These are phyloP conservation scores for Magnolia sinica DNA, from an alignment of 164 flowering plant species.

Conservation along the genomic window DNA sequence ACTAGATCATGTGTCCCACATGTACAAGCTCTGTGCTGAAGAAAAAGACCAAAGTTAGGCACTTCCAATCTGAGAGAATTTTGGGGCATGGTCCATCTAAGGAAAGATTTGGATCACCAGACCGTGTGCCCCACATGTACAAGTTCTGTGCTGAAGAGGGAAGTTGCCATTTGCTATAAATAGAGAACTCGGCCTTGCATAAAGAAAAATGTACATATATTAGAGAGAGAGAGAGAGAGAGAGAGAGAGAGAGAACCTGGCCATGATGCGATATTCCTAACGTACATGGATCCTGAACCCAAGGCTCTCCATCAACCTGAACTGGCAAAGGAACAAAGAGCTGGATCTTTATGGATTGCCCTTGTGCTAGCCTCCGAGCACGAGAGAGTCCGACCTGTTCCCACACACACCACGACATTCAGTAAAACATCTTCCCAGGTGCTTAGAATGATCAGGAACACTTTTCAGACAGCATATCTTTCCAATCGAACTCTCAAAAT, in stretches of 20 bases:
- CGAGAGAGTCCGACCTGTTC: slow-evolving; percentile 92
- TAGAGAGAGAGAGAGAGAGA: neutral
- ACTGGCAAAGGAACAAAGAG: slow-evolving; percentile 75
- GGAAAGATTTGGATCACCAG: neutral
- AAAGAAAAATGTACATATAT: neutral
- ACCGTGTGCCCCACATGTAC: neutral
- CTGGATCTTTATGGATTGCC: slow-evolving; percentile 82
- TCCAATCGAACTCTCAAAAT: neutral
- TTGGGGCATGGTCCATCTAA: neutral
- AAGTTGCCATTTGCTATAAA: neutral
- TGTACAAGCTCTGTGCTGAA: neutral
- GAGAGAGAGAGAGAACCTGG: slow-evolving; percentile 52
- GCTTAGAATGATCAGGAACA: neutral
- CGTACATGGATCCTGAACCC: slow-evolving; percentile 83
- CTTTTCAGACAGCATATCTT: neutral
- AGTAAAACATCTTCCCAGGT: slow-evolving; percentile 1
- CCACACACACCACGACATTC: slow-evolving; percentile 5
- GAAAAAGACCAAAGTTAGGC: no score
- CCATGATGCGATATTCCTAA: slow-evolving; percentile 84
- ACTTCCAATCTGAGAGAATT: neutral
- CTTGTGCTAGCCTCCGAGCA: slow-evolving; percentile 94
- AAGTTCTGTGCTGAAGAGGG: neutral
- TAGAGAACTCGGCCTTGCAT: neutral
- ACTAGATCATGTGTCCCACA: neutral
- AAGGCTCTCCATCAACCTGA: slow-evolving; percentile 98